phyloP scores from a whole-genome alignment of 345 rosid species.

The Eucalyptus tenuipes region DNA sequence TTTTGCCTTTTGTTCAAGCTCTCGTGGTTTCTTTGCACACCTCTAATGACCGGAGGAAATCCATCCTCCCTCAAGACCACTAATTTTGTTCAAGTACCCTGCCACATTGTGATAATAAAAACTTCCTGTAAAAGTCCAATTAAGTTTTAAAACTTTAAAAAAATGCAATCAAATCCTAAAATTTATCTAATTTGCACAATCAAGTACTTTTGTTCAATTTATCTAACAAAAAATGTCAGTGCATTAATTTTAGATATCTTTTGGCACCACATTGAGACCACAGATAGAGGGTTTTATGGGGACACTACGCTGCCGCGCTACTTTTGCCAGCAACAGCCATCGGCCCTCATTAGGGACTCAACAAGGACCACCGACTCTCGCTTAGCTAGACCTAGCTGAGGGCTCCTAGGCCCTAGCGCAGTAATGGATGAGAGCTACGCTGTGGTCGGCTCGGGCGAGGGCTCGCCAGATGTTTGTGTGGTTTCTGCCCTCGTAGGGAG shows the following conservation, averaged over 20 bases:
- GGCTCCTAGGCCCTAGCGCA: neutral
- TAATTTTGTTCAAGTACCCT: no score
- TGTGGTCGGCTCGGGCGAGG: rapidly evolving
- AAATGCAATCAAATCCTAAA: rapidly evolving
- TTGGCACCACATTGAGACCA: no score
- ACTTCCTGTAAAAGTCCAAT: rapidly evolving
- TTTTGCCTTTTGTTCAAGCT: no score
- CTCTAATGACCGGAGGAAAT: rapidly evolving
- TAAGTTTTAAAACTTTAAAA: no score
- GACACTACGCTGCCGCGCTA: rapidly evolving
- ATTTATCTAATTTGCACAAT: rapidly evolving
- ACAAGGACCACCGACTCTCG: neutral
- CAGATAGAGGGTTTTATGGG: neutral
- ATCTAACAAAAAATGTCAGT: no score
- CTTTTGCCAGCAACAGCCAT: neutral
- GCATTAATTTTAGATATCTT: no score
- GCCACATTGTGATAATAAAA: no score
- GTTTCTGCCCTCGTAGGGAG: rapidly evolving
- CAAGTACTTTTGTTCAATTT: no score
- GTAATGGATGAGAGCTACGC: neutral
- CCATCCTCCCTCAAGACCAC: no score
- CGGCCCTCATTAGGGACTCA: neutral
- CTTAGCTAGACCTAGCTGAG: neutral
- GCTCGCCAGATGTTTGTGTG: rapidly evolving
- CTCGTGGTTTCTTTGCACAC: no score